A percentile compares a stretch with the other conserved stretches of the same genome.
Evolutionary conservation across 1,284 basidiomycete genomes (phyloP).

Genomic region (Cryptococcus neoformans): DNA sequence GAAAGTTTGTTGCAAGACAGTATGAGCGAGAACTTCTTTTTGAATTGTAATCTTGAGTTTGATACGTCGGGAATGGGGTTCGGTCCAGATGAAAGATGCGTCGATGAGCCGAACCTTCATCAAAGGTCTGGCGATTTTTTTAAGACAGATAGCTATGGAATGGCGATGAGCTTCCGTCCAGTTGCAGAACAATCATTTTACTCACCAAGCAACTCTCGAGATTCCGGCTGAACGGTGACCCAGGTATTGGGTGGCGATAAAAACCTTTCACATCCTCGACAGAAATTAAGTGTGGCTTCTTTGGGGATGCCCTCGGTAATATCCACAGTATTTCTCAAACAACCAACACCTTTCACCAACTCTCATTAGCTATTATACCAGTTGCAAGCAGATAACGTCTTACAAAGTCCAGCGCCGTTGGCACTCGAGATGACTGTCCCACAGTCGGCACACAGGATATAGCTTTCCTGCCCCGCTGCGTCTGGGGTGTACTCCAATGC

Average conservation of each 20-base stretch:
- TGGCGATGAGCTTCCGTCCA: not conserved
- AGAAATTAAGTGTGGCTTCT: constrained; percentile 91
- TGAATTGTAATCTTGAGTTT: constrained; percentile 95
- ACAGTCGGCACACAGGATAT: constrained; percentile 50
- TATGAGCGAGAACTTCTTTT: constrained; percentile 95
- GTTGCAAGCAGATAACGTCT: constrained; percentile 12
- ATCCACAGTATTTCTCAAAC: constrained; percentile 64
- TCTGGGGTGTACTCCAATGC: constrained; percentile 47
- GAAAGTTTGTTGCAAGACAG: constrained; percentile 95
- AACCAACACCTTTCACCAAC: constrained; percentile 32
- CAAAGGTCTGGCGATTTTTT: constrained; percentile 89
- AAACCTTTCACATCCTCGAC: constrained; percentile 94
- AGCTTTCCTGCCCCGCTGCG: constrained; percentile 41
- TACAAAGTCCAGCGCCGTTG: constrained; percentile 92
- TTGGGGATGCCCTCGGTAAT: constrained; percentile 99
- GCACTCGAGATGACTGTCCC: constrained; percentile 81
- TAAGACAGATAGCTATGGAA: constrained; percentile 68
- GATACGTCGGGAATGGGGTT: constrained; percentile 92
- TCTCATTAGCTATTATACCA: not conserved
- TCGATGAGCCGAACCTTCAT: constrained; percentile 94
- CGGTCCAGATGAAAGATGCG: constrained; percentile 98
- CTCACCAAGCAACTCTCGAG: constrained; percentile 75
- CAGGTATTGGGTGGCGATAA: constrained; percentile 85
- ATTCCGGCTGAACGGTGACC: constrained; percentile 84
- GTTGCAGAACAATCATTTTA: not conserved